Evolutionary conservation across 2,329 filamentous ascomycete genomes (phyloP).

Genomic region (Colletotrichum siamense): DNA sequence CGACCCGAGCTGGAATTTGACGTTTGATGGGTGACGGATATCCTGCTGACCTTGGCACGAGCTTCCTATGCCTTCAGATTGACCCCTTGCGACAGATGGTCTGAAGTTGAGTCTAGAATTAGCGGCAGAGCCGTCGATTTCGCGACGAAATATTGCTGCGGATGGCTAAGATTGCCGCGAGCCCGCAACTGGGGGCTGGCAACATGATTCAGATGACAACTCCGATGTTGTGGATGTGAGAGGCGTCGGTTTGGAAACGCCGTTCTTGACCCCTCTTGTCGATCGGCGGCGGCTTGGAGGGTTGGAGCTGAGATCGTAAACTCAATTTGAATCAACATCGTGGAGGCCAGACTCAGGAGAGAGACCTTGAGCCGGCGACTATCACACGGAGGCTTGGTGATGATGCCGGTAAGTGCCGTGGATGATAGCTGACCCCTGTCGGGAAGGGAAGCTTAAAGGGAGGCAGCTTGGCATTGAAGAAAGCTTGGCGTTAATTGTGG

Average conservation of each 20-base stretch:
- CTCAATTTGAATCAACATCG: not conserved
- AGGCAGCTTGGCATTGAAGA: not conserved
- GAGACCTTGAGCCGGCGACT: not conserved
- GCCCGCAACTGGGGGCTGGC: not conserved
- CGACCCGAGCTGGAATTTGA: not conserved
- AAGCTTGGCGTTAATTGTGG: conserved; percentile 11
- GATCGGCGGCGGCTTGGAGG: not conserved
- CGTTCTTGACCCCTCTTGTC: not conserved
- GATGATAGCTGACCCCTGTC: not conserved
- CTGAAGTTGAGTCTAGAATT: not conserved
- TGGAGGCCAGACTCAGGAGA: not conserved
- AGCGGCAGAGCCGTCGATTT: not conserved
- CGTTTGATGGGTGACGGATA: not conserved
- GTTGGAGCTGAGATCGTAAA: not conserved
- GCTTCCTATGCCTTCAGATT: not conserved
- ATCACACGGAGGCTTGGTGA: not conserved
- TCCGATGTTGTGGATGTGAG: not conserved
- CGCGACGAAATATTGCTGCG: not conserved
- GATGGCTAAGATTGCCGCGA: not conserved
- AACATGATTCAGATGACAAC: not conserved
- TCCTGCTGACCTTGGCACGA: not conserved
- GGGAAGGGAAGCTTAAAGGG: not conserved
- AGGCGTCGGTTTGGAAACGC: not conserved
- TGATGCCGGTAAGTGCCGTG: not conserved
- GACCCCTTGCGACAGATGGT: not conserved